Conservation (phyloP, 352 stramenopile genomes). For the Globisporangium carolinianum region DNA sequence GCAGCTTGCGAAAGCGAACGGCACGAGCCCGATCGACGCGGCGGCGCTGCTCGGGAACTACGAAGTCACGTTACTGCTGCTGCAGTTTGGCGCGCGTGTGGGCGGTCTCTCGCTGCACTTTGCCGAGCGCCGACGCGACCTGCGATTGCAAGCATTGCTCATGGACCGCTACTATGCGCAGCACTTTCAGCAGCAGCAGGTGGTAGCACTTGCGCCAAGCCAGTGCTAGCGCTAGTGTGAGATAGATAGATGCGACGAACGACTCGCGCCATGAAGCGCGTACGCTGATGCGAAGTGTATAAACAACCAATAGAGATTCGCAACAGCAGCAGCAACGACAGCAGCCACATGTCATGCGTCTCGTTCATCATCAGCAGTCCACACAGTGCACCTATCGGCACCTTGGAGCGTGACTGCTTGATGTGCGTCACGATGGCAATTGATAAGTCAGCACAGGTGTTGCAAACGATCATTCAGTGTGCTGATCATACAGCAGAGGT, state of each 20-base stretch:
- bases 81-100: slow-evolving; percentile 61
- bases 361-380: no score
- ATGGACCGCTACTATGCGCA: slow-evolving; percentile 61
- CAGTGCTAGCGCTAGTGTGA: slow-evolving; percentile 1
- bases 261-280: no score
- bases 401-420: no score
- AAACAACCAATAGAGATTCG: no score
- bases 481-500: no score
- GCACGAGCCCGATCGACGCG: slow-evolving; percentile 65
- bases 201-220: slow-evolving; percentile 1
- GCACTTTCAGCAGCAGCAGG: slow-evolving; percentile 18
- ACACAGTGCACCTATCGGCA: no score
- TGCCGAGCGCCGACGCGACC: slow-evolving; percentile 58
- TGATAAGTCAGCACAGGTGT: no score
- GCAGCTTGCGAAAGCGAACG: slow-evolving; percentile 61
- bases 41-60: slow-evolving; percentile 57
- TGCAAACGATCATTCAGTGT: no score
- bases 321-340: no score
- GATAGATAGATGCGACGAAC: background rate
- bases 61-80: slow-evolving; percentile 47
- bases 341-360: no score
- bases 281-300: no score
- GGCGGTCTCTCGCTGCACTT: slow-evolving; percentile 65
- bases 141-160: slow-evolving; percentile 50
- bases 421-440: no score